phyloP scores from a whole-genome alignment of 441 rosid species.

The Breynia disticha region DNA sequence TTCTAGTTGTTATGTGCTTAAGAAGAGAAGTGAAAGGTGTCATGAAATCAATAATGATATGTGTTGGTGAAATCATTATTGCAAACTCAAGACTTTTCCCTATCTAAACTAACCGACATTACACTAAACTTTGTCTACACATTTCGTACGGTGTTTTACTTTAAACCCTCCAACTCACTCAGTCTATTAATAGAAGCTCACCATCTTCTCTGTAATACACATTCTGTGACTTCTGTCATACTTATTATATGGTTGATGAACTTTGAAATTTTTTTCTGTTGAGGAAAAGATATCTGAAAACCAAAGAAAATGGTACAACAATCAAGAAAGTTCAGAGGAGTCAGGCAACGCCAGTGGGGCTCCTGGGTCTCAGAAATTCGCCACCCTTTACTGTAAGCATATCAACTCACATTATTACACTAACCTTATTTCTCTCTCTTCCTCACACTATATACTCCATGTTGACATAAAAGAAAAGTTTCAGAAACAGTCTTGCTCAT shows the following conservation, averaged over 20 bases:
- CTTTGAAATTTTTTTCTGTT: neutral
- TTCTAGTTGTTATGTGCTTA: neutral
- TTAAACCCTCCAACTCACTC: neutral
- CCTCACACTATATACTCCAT: too few species aligned
- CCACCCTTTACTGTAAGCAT: slow-evolving; percentile 62
- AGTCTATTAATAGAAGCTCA: neutral
- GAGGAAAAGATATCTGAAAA: slow-evolving; percentile 4
- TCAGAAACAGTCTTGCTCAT: too few species aligned
- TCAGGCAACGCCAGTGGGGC: slow-evolving; percentile 93
- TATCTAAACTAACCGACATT: slow-evolving; percentile 30
- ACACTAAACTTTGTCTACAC: slow-evolving; percentile 4
- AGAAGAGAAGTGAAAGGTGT: neutral
- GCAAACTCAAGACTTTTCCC: slow-evolving; percentile 24
- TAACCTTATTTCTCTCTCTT: too few species aligned
- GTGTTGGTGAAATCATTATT: slow-evolving; percentile 37
- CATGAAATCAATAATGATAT: neutral
- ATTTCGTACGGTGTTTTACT: neutral
- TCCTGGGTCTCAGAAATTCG: slow-evolving; percentile 91
- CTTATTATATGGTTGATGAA: too few species aligned
- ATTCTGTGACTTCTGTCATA: too few species aligned
- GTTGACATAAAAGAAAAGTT: too few species aligned
- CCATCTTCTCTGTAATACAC: too few species aligned
- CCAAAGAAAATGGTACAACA: slow-evolving; percentile 36
- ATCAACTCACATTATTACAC: slow-evolving; percentile 7
- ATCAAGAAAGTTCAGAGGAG: slow-evolving; percentile 72